Evolutionary conservation across 108 stramenopile genomes (phyloP).

Genomic region (Skeletonema marinoi): DNA sequence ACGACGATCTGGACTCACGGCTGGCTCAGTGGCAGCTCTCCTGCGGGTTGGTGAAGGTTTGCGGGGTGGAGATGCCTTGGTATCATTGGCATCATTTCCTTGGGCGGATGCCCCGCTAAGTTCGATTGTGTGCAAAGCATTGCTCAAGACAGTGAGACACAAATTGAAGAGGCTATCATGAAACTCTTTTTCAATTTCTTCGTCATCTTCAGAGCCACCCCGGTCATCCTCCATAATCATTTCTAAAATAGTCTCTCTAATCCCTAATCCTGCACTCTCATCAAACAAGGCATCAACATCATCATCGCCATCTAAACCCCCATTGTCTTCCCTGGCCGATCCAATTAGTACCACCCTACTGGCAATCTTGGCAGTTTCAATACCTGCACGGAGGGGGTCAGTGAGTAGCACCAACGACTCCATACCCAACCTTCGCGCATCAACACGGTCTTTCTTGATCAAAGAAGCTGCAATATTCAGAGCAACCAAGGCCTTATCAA

Average conservation of each 20-base stretch:
- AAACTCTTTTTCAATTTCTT: constrained; percentile 62
- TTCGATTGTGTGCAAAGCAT: constrained; percentile 79
- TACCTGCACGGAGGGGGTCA: constrained; percentile 77
- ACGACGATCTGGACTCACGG: constrained; percentile 41
- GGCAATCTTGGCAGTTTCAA: constrained; percentile 78
- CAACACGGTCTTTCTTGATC: constrained; percentile 87
- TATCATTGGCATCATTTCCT: constrained; percentile 32
- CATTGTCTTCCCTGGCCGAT: constrained; percentile 48
- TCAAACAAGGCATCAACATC: constrained; percentile 62
- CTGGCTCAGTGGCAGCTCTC: constrained; percentile 46
- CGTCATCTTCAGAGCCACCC: constrained; percentile 40
- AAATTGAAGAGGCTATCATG: constrained; percentile 74
- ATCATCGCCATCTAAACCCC: constrained; percentile 47
- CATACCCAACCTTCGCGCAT: constrained; percentile 79
- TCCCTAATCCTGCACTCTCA: constrained; percentile 78
- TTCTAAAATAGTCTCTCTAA: constrained; percentile 77
- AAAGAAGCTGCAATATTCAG: constrained; percentile 79
- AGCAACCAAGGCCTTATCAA: constrained; percentile 74
- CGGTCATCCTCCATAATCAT: constrained; percentile 77
- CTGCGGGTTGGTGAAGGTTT: constrained; percentile 21
- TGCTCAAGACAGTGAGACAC: constrained; percentile 82
- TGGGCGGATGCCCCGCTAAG: background rate
- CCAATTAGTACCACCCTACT: constrained; percentile 81
- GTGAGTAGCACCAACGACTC: constrained; percentile 82
- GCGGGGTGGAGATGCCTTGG: constrained; percentile 35